phyloP scores from a whole-genome alignment of 805 yeast species.

The Saccharomycopsis javanensis region DNA sequence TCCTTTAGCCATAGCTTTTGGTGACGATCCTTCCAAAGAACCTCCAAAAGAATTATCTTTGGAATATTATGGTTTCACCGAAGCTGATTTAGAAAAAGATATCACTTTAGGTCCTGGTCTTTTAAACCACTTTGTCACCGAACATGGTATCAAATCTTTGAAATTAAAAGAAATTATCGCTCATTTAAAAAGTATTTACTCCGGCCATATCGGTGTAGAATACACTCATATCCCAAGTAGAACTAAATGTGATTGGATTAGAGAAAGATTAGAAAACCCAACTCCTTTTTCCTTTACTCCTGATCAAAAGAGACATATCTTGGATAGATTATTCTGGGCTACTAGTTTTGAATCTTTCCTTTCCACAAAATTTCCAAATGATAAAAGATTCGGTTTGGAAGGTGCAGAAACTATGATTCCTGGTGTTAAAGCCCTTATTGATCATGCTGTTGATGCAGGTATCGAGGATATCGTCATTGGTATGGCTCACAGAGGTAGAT shows the following conservation, averaged over 20 bases:
- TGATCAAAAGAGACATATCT: slow-evolving; percentile 91
- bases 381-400: slow-evolving; percentile 96
- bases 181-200: slow-evolving; percentile 75
- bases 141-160: slow-evolving; percentile 50
- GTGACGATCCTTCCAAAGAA: slow-evolving; percentile 44
- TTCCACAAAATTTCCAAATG: slow-evolving; percentile 94
- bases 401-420: slow-evolving; percentile 97
- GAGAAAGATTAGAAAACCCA: slow-evolving; percentile 93
- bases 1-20: slow-evolving; percentile 87
- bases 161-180: slow-evolving; percentile 70
- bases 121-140: slow-evolving; percentile 75
- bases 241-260: slow-evolving; percentile 95
- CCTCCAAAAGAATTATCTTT: slow-evolving; percentile 81
- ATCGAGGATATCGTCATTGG: slow-evolving; percentile 95
- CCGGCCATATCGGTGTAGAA: slow-evolving; percentile 85
- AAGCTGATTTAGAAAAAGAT: slow-evolving; percentile 70
- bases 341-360: slow-evolving; percentile 88
- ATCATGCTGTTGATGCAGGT: slow-evolving; percentile 84
- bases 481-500: slow-evolving; percentile 99
- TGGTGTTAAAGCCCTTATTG: slow-evolving; percentile 93
- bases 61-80: slow-evolving; percentile 87
- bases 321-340: slow-evolving; percentile 96
- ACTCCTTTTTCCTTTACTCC: slow-evolving; percentile 68
- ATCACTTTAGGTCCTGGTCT: slow-evolving; percentile 97
- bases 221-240: slow-evolving; percentile 95